phyloP scores from a whole-genome alignment of 2,329 filamentous ascomycete species.

The Sporothrix brunneoviolacea region DNA sequence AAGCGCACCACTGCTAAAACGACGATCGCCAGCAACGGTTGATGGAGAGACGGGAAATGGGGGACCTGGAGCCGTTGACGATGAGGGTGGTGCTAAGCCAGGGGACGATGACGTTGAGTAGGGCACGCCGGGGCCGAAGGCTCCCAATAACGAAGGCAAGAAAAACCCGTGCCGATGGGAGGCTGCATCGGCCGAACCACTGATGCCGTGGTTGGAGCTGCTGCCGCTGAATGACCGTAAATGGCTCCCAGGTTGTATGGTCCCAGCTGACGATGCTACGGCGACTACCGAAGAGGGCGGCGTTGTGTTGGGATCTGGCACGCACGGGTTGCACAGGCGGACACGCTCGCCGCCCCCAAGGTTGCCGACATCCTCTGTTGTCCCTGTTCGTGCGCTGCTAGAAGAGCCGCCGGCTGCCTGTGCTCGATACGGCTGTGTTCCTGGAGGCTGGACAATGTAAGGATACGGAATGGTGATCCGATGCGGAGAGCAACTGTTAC shows the following conservation, averaged over 20 bases:
- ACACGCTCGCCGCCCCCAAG: slow-evolving; percentile 51
- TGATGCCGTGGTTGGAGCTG: neutral
- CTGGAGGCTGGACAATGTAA: slow-evolving; percentile 79
- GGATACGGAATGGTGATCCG: slow-evolving; percentile 90
- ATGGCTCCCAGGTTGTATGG: neutral
- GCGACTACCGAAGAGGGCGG: slow-evolving; percentile 34
- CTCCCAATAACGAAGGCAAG: too few species aligned
- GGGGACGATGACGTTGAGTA: too few species aligned
- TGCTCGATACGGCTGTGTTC: slow-evolving; percentile 33
- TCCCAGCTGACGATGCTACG: too few species aligned
- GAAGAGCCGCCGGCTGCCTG: neutral
- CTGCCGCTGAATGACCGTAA: slow-evolving; percentile 3
- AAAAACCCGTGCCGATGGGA: neutral
- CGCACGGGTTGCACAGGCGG: slow-evolving; percentile 55
- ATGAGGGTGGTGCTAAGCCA: too few species aligned
- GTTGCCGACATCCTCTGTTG: slow-evolving; percentile 38
- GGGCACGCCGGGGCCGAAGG: too few species aligned
- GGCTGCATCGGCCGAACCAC: too few species aligned
- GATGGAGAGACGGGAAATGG: too few species aligned
- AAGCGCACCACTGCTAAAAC: too few species aligned
- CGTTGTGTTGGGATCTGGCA: slow-evolving; percentile 54
- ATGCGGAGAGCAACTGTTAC: slow-evolving; percentile 82
- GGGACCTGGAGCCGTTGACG: too few species aligned
- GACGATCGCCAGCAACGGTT: too few species aligned
- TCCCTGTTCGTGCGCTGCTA: neutral